phyloP scores from a whole-genome alignment of 768 basidiomycete genomes.

The Boletus fagicola region DNA sequence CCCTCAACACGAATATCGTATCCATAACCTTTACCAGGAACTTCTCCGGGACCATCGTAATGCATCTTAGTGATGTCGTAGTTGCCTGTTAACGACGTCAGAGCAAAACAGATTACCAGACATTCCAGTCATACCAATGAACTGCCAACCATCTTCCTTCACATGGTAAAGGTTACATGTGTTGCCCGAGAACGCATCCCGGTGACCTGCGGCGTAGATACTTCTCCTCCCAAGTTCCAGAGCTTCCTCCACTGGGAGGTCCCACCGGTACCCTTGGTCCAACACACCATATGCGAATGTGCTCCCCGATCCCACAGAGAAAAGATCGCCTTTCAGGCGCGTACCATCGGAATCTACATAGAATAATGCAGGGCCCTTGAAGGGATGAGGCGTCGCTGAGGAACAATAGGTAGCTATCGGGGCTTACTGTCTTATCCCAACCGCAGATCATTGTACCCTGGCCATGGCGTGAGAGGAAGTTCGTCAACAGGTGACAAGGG shows the following conservation, averaged over 20 bases:
- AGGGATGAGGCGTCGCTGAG: constrained; percentile 11
- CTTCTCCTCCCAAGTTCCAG: constrained; percentile 91
- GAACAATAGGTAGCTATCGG: not conserved
- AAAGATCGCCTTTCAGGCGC: constrained; percentile 93
- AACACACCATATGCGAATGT: constrained; percentile 99
- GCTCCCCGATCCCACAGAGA: constrained; percentile 97
- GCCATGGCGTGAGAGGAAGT: constrained; percentile 1
- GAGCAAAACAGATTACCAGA: constrained; percentile 3
- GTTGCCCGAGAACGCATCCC: constrained; percentile 96
- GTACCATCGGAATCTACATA: constrained; percentile 98
- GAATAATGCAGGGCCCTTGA: constrained; percentile 86
- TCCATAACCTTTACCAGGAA: constrained; percentile 74
- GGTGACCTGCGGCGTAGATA: constrained; percentile 95
- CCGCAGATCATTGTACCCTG: constrained; percentile 99
- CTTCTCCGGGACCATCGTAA: constrained; percentile 80
- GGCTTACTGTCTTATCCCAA: constrained; percentile 93
- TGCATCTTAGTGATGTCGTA: constrained; percentile 90
- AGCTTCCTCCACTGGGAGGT: constrained; percentile 88
- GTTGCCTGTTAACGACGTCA: constrained; percentile 57
- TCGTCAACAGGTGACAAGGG: not conserved
- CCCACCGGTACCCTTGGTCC: constrained; percentile 94
- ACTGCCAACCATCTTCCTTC: constrained; percentile 92
- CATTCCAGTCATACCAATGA: constrained; percentile 66
- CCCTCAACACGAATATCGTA: constrained; percentile 71
- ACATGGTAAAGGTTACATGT: constrained; percentile 95